Evolutionary conservation across 2,329 filamentous ascomycete genomes (phyloP).

Genomic region (Colletotrichum musicola): DNA sequence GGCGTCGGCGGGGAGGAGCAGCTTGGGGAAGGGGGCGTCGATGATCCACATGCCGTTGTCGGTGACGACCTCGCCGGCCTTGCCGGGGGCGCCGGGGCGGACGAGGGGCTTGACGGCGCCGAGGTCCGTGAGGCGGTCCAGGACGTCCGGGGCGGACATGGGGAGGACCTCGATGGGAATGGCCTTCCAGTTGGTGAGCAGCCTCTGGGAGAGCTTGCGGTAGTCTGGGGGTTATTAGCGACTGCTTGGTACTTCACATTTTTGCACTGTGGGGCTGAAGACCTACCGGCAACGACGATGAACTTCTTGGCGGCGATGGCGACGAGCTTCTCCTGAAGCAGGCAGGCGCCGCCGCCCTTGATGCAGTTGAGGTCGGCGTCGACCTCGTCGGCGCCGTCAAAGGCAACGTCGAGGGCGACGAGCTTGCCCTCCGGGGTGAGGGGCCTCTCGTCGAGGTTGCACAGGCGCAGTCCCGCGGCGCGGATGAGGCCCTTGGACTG

Average conservation of each 20-base stretch:
- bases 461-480: conserved; percentile 79
- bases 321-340: conserved; percentile 98
- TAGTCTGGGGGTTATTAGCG: conserved; percentile 70
- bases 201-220: conserved; percentile 84
- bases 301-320: conserved; percentile 87
- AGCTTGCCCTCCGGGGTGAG: conserved; percentile 59
- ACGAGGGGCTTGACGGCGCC: conserved; percentile 80
- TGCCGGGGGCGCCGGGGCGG: conserved; percentile 78
- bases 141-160: conserved; percentile 82
- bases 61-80: conserved; percentile 81
- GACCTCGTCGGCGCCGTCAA: conserved; percentile 97
- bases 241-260: not conserved
- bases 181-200: conserved; percentile 82
- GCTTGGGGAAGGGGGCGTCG: conserved; percentile 86
- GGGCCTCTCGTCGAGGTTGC: conserved; percentile 82
- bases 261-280: not conserved
- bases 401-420: conserved; percentile 84
- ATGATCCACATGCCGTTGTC: conserved; percentile 80
- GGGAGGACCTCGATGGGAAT: conserved; percentile 96
- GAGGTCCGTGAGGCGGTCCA: conserved; percentile 77
- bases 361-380: conserved; percentile 96
- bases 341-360: conserved; percentile 96
- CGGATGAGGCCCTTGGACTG: conserved; percentile 91
- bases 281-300: conserved; percentile 83
- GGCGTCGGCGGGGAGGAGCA: conserved; percentile 69